phyloP scores from a whole-genome alignment of 2,329 filamentous ascomycete genomes.

The Monosporascus ibericus region DNA sequence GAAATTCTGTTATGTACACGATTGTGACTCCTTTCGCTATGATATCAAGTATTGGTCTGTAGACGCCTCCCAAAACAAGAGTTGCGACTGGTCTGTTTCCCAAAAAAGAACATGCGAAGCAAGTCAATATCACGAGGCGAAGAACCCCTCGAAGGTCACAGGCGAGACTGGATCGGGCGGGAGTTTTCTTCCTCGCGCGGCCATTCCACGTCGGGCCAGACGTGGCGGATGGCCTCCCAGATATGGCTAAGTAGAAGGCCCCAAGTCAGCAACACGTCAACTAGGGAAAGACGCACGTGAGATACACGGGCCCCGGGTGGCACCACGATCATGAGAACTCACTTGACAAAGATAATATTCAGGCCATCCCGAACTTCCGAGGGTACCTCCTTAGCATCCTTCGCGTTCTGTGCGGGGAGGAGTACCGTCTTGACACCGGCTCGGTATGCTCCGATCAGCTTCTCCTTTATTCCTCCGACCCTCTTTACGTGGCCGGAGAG shows the following conservation, averaged over 20 bases:
- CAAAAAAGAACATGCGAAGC: not conserved
- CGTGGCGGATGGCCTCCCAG: conserved; percentile 83
- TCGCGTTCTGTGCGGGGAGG: conserved; percentile 80
- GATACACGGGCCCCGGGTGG: too few relatives aligned
- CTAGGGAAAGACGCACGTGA: conserved; percentile 8
- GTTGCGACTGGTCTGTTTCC: not conserved
- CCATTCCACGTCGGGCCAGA: conserved; percentile 90
- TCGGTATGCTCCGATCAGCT: conserved; percentile 86
- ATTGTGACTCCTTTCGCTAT: not conserved
- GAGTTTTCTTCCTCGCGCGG: conserved; percentile 57
- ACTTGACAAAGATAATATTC: conserved; percentile 85
- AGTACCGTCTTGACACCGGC: conserved; percentile 94
- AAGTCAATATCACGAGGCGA: not conserved
- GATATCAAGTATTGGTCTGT: not conserved
- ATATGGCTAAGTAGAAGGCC: conserved; percentile 57
- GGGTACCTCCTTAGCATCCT: conserved; percentile 87
- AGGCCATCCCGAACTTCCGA: conserved; percentile 82
- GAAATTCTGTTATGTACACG: not conserved
- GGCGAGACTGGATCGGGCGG: conserved; percentile 68
- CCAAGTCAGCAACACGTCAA: conserved; percentile 1
- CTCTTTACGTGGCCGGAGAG: conserved; percentile 86
- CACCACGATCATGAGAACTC: conserved; percentile 16
- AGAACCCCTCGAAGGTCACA: conserved; percentile 44
- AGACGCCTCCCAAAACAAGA: not conserved
- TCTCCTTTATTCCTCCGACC: conserved; percentile 97